Base-by-base conservation (phyloP, 2,329 filamentous ascomycete species). In the Talaromyces rugulosus region DNA sequence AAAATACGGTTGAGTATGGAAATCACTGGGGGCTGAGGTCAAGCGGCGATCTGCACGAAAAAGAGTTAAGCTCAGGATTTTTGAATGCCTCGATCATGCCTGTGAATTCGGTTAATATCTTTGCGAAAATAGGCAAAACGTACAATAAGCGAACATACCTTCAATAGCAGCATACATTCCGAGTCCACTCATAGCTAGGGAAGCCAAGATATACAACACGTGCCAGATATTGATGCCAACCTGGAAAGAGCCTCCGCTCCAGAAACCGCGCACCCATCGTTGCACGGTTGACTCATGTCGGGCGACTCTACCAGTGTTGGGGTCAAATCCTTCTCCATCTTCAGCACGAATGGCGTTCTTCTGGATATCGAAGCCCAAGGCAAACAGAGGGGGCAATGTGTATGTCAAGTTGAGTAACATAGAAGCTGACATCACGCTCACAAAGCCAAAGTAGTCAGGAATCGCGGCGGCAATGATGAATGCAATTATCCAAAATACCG, bases 381-480 rank as follows among this genome's bases (percentile, higher is more conserved):
- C 71, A 51, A 74, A 71, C 7, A 75, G 56, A 3, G 78, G 77
- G 11, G 80, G 80, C 60, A 82, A 74, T 0, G 79, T 79, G 66
- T 82, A 82, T 12, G 74, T 79, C 66, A 82, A 76, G 47, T 82
- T 78, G 56, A 82, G 61, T 18, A 82, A 75, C 67, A 75, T 78
- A 1, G 76, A 69, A 0, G 80, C 79, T 1, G 75, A 74, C 11
- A 82, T 76, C 6, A 82, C 68, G 31, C 71, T 68, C 28, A 73
- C 70, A 55, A 76, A 72, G 2, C 72, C 69, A 44, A 73, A 73
- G 62, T 75, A 76, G 56, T 81, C 74, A 0, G 80, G 80, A 51
- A 81, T 75, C 1, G 78, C 75, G 8, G 76, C 77, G 1, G 75
- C 76, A 60, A 81, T 69, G 28, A 81, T 61, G 66, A 78, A 81